A percentile compares a stretch with the other conserved stretches of the same genome.
These are phyloP conservation scores for Cochlearia excelsa DNA, from an alignment of 345 rosid genomes.

Conservation along the genomic window DNA sequence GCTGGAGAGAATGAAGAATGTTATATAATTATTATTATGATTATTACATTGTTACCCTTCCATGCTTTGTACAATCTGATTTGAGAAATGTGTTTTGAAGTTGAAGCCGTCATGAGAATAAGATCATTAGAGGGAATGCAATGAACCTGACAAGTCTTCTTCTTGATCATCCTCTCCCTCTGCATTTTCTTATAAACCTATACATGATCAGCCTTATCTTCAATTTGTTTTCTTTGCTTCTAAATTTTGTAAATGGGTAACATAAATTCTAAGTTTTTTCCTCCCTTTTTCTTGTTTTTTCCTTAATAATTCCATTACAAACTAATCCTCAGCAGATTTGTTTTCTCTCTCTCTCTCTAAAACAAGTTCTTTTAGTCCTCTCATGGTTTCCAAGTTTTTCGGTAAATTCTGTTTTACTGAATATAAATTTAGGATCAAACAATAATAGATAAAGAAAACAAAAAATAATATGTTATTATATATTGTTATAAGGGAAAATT, in stretches of 20 bases:
- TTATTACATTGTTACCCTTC: constrained; percentile 91
- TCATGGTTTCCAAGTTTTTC: constrained; percentile 26
- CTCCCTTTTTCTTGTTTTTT: constrained; percentile 4
- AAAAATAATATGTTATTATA: too few species aligned
- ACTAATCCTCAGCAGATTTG: constrained; percentile 25
- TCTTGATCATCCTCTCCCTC: constrained; percentile 39
- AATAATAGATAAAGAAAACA: constrained; percentile 10
- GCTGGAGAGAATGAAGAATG: not conserved
- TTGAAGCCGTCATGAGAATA: constrained; percentile 35
- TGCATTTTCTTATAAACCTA: constrained; percentile 25
- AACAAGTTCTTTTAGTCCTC: constrained; percentile 25
- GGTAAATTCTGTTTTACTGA: constrained; percentile 9
- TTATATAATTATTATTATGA: too few species aligned
- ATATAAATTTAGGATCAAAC: constrained; percentile 23
- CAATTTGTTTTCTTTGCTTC: not conserved
- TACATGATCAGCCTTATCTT: constrained; percentile 24
- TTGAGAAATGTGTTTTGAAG: constrained; percentile 34
- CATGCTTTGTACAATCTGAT: constrained; percentile 71
- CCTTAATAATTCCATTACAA: constrained; percentile 16
- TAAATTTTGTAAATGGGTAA: not conserved
- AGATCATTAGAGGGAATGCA: constrained; percentile 33
- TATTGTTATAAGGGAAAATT: too few species aligned
- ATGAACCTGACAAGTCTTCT: constrained; percentile 35
- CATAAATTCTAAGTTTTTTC: too few species aligned
- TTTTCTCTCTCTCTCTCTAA: constrained; percentile 21